These are phyloP conservation scores for Phyllosticta citrichinensis DNA, from an alignment of 2,329 filamentous ascomycete species.

Conservation along the genomic window DNA sequence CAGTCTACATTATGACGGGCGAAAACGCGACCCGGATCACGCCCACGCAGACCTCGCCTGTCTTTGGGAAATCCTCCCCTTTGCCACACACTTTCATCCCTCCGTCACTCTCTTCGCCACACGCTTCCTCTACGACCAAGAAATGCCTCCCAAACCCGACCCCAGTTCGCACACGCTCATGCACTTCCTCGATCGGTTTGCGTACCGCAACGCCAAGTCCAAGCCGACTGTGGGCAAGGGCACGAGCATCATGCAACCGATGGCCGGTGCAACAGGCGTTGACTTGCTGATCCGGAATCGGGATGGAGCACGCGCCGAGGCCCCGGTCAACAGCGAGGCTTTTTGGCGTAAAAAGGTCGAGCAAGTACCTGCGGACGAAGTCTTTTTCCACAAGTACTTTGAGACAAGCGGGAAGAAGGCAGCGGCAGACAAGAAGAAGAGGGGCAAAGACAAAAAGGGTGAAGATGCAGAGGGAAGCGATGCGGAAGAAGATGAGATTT, in stretches of 20 bases:
- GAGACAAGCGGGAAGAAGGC: constrained; percentile 50
- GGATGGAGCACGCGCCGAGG: constrained; percentile 48
- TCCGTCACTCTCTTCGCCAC: constrained; percentile 78
- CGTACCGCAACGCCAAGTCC: constrained; percentile 88
- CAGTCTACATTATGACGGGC: constrained; percentile 61
- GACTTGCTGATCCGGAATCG: constrained; percentile 53
- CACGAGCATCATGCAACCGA: constrained; percentile 91
- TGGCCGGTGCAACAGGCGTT: constrained; percentile 52
- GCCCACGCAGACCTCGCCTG: constrained; percentile 88
- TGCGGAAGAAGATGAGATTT: constrained; percentile 74
- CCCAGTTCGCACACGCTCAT: constrained; percentile 82
- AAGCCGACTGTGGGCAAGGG: constrained; percentile 54
- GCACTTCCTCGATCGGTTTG: constrained; percentile 94
- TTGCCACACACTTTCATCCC: constrained; percentile 78
- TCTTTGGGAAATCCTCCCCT: constrained; percentile 83
- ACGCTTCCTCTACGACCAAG: constrained; percentile 57
- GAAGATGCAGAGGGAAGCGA: constrained; percentile 41
- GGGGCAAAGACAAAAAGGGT: constrained; percentile 37
- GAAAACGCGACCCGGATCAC: constrained; percentile 84
- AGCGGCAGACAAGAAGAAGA: constrained; percentile 46
- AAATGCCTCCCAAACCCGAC: constrained; percentile 79
- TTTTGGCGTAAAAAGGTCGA: constrained; percentile 91
- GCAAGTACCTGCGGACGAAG: constrained; percentile 81
- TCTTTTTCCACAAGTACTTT: constrained; percentile 99
- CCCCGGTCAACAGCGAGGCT: constrained; percentile 69